Percentiles rank a stretch among this genome's conserved stretches.
phyloP scores from a whole-genome alignment of 2,329 filamentous ascomycete genomes.

The Colletotrichum lini region DNA sequence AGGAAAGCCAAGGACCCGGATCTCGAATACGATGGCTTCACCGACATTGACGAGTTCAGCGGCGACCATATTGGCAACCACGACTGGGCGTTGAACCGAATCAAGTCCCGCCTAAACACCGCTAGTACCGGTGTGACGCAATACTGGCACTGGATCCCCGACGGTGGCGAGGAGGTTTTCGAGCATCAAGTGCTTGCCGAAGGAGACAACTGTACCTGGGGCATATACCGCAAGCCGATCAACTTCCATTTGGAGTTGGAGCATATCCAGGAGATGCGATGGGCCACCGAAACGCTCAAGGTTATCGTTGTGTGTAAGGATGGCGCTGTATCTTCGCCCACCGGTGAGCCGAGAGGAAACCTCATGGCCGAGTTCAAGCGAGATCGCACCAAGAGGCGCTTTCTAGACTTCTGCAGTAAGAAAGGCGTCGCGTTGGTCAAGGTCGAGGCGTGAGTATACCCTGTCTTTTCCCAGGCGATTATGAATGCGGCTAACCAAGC shows the following conservation, averaged over 20 bases:
- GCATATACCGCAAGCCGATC: slow-evolving; percentile 63
- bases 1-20: slow-evolving; percentile 50
- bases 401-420: slow-evolving; percentile 62
- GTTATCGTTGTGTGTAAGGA: slow-evolving; percentile 56
- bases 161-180: slow-evolving; percentile 56
- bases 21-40: slow-evolving; percentile 62
- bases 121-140: slow-evolving; percentile 65
- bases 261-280: slow-evolving; percentile 63
- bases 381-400: slow-evolving; percentile 66
- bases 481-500: background rate
- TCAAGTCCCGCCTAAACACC: slow-evolving; percentile 64
- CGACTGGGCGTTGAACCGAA: slow-evolving; percentile 68
- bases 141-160: slow-evolving; percentile 68
- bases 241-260: slow-evolving; percentile 65
- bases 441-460: slow-evolving; percentile 56
- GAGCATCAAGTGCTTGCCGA: slow-evolving; percentile 69
- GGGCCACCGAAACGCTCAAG: slow-evolving; percentile 58
- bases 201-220: slow-evolving; percentile 61
- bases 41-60: slow-evolving; percentile 66
- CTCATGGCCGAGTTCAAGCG: slow-evolving; percentile 68
- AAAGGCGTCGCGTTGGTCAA: slow-evolving; percentile 60
- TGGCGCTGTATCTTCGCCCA: slow-evolving; percentile 48
- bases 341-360: slow-evolving; percentile 58
- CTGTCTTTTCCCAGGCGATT: background rate
- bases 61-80: slow-evolving; percentile 59